These are phyloP conservation scores for Radiomyces spectabilis DNA, from an alignment of 192 early-diverging fungal species.

Conservation along the genomic window DNA sequence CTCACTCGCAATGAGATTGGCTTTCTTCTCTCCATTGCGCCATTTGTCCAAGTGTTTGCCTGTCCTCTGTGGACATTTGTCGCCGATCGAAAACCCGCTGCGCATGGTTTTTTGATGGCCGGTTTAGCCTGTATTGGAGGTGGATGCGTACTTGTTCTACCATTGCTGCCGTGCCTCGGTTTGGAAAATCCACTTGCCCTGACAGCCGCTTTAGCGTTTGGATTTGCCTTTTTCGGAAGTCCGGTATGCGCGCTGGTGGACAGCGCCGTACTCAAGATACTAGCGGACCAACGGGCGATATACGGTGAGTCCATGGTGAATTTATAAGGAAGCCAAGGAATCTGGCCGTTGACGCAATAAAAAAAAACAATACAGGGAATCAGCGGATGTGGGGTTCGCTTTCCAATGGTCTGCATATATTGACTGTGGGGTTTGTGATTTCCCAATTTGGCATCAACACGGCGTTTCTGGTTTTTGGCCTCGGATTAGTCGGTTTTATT, in stretches of 20 bases:
- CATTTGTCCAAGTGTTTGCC: constrained; percentile 27
- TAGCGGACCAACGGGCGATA: constrained; percentile 26
- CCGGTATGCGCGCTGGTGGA: constrained; percentile 26
- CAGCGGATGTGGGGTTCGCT: constrained; percentile 26
- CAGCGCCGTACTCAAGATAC: constrained; percentile 30
- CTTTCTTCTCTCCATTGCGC: constrained; percentile 26
- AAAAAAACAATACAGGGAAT: constrained; percentile 9
- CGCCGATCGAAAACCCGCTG: constrained; percentile 19
- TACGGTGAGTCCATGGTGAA: constrained; percentile 37
- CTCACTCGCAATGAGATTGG: constrained; percentile 27
- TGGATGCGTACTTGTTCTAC: constrained; percentile 9
- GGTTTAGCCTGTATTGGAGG: constrained; percentile 11
- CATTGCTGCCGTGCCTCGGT: constrained; percentile 16
- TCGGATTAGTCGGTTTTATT: constrained; percentile 9
- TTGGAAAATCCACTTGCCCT: no score
- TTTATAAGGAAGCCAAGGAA: no score
- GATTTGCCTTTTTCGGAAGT: constrained; percentile 29
- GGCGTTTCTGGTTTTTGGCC: constrained; percentile 26
- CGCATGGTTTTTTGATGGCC: constrained; percentile 22
- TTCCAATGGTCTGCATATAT: constrained; percentile 18
- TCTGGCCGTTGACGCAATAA: no score
- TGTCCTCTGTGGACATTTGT: constrained; percentile 30
- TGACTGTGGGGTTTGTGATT: constrained; percentile 12
- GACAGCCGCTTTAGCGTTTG: constrained; percentile 1
- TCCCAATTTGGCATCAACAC: constrained; percentile 7